Evolutionary conservation across 129 eudicot species (phyloP).

Genomic region (Flaveria bidentis): DNA sequence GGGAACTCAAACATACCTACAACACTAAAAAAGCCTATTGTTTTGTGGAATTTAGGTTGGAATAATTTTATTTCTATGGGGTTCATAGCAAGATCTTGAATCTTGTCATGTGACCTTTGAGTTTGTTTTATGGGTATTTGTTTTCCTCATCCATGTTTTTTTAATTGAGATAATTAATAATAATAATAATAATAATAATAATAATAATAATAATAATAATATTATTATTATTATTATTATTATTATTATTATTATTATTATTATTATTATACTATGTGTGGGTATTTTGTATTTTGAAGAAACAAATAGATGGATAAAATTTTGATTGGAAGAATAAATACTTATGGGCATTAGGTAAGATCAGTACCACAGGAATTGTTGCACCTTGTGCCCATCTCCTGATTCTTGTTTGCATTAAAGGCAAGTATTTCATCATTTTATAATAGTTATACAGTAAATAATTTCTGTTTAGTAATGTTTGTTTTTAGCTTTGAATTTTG

Average conservation of each 20-base stretch:
- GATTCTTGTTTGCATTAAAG: slow-evolving; percentile 40
- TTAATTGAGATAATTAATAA: neutral
- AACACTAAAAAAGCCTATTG: slow-evolving; percentile 11
- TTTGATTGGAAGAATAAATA: slow-evolving; percentile 36
- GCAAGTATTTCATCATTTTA: slow-evolving; percentile 22
- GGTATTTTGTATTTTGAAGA: slow-evolving; percentile 6
- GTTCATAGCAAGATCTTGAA: slow-evolving; percentile 15
- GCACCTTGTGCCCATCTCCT: slow-evolving; percentile 33
- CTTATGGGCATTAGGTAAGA: slow-evolving; percentile 25
- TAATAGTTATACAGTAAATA: neutral
- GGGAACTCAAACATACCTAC: slow-evolving; percentile 14
- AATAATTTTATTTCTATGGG: slow-evolving; percentile 15
- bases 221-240: too few relatives aligned
- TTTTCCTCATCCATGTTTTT: neutral
- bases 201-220: too few relatives aligned
- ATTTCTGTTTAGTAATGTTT: neutral
- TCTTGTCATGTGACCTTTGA: slow-evolving; percentile 16
- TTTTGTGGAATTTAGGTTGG: slow-evolving; percentile 22
- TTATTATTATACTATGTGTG: neutral
- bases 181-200: too few relatives aligned
- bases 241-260: too few relatives aligned
- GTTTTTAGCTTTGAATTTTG: neutral
- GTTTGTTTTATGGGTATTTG: slow-evolving; percentile 23
- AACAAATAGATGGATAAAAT: slow-evolving; percentile 19
- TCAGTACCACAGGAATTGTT: slow-evolving; percentile 29